phyloP scores from a whole-genome alignment of 2,329 filamentous ascomycete genomes.

The Dactylellina cionopaga region DNA sequence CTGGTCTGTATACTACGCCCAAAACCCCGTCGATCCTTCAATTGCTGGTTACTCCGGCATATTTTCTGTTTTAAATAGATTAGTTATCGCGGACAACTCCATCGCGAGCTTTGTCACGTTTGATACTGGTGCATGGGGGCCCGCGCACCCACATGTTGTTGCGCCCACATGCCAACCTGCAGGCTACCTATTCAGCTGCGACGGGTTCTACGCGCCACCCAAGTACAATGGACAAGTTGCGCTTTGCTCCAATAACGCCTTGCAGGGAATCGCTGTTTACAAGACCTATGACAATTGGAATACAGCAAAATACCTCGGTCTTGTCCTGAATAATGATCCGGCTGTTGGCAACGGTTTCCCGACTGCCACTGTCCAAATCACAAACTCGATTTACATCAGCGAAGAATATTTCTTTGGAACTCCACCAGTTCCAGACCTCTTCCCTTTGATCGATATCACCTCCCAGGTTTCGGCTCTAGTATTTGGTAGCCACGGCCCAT shows the following conservation, averaged over 20 bases:
- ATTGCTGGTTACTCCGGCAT: constrained; percentile 2
- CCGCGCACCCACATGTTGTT: not conserved
- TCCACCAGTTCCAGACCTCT: constrained; percentile 1
- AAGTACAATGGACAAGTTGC: constrained; percentile 7
- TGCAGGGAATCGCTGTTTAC: constrained; percentile 6
- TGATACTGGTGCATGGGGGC: not conserved
- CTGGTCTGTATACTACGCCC: not conserved
- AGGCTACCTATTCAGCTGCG: constrained; percentile 9
- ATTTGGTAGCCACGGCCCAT: not conserved
- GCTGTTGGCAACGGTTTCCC: constrained; percentile 11
- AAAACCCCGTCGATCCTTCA: not conserved
- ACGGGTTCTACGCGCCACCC: constrained; percentile 17
- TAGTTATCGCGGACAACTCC: constrained; percentile 10
- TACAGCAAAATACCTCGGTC: not conserved
- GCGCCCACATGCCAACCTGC: not conserved
- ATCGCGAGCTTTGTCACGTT: constrained; percentile 4
- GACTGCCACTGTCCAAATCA: constrained; percentile 9
- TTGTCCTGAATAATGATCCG: not conserved
- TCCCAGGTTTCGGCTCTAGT: not conserved
- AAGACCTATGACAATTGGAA: not conserved
- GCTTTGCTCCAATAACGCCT: not conserved
- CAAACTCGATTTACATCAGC: constrained; percentile 13
- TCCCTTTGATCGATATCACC: constrained; percentile 18
- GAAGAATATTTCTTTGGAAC: constrained; percentile 18
- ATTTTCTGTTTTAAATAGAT: not conserved